Evolutionary conservation across 2,329 filamentous ascomycete genomes (phyloP).

Genomic region (Alternaria atra): DNA sequence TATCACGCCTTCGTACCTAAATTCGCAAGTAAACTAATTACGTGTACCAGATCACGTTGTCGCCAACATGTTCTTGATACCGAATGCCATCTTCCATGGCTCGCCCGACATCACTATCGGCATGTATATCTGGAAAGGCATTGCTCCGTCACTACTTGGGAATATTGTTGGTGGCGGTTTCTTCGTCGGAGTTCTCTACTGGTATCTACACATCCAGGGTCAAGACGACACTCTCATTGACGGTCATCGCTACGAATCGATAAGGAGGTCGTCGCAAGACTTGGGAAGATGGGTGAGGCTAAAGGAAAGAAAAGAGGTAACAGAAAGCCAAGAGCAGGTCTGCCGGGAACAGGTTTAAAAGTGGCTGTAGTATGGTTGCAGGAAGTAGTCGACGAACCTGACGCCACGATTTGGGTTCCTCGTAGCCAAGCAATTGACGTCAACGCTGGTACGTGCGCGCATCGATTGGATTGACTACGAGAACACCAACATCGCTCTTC

Average conservation of each 20-base stretch:
- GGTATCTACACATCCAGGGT: conserved; percentile 13
- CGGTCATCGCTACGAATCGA: conserved; percentile 9
- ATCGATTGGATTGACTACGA: neutral
- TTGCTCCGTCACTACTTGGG: conserved; percentile 34
- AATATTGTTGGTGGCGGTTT: conserved; percentile 33
- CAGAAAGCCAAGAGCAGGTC: neutral
- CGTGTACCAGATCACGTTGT: conserved; percentile 31
- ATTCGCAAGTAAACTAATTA: neutral
- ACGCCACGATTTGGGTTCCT: neutral
- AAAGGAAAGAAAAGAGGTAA: neutral
- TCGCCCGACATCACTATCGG: conserved; percentile 31
- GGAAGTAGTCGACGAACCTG: neutral
- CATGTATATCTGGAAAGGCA: conserved; percentile 42
- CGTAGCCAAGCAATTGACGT: neutral
- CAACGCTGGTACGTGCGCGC: neutral
- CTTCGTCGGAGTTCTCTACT: conserved; percentile 12
- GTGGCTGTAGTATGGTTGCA: neutral
- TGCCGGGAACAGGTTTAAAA: neutral
- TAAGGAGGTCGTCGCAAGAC: neutral
- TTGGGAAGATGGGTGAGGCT: neutral
- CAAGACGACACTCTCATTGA: conserved; percentile 6
- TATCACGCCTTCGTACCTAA: neutral
- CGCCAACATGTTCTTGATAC: conserved; percentile 42
- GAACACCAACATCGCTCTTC: neutral
- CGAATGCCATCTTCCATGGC: conserved; percentile 36